Evolutionary conservation across 2,329 filamentous ascomycete species (phyloP).

Genomic region (Lecanicillium sp.): DNA sequence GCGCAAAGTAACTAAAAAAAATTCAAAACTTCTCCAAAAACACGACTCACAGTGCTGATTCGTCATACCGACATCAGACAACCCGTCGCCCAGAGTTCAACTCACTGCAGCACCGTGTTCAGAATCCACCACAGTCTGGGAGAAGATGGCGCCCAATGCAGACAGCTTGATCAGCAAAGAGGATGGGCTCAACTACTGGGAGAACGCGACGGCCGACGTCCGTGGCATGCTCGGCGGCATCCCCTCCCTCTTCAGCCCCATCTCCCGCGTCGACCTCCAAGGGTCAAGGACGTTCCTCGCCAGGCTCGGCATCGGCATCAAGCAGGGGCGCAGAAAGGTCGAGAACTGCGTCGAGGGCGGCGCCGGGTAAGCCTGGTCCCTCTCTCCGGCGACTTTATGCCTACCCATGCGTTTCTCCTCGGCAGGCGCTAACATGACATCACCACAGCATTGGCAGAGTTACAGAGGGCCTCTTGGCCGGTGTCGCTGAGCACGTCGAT

Average conservation of each 20-base stretch:
- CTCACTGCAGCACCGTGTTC: too few relatives aligned
- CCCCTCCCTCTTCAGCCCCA: constrained; percentile 22
- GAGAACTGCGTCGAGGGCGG: constrained; percentile 31
- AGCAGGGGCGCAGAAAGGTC: constrained; percentile 26
- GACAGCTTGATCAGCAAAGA: constrained; percentile 4
- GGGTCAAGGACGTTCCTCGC: constrained; percentile 64
- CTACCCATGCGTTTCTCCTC: too few relatives aligned
- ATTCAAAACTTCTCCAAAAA: too few relatives aligned
- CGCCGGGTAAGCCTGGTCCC: constrained; percentile 27
- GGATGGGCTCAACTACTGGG: constrained; percentile 37
- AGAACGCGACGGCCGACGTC: constrained; percentile 36
- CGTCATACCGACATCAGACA: too few relatives aligned
- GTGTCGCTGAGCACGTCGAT: constrained; percentile 67
- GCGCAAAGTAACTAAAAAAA: too few relatives aligned
- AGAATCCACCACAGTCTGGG: too few relatives aligned
- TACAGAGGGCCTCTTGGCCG: constrained; percentile 68
- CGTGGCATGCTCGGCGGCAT: constrained; percentile 74
- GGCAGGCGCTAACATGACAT: too few relatives aligned
- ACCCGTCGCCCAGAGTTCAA: too few relatives aligned
- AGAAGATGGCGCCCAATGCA: too few relatives aligned
- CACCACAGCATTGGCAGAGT: constrained; percentile 68
- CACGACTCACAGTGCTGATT: too few relatives aligned
- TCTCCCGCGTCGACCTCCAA: constrained; percentile 62
- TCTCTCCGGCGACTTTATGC: not conserved
- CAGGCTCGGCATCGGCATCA: constrained; percentile 48